Evolutionary conservation across 805 yeast species (phyloP), one percentile per base, ranked within the genome.

Genomic region (Wickerhamiella brachini): DNA sequence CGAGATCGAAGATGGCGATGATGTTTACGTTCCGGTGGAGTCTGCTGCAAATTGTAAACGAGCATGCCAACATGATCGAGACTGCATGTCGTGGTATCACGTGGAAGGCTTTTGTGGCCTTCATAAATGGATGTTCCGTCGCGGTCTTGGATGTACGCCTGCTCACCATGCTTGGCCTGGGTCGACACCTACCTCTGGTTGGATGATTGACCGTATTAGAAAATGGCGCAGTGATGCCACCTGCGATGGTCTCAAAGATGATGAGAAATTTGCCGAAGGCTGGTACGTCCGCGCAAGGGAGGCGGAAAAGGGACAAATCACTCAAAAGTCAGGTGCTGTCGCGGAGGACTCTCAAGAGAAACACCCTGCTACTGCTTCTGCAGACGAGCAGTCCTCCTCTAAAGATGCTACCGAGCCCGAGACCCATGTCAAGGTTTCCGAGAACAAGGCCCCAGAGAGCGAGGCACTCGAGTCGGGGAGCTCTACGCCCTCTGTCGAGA

Each of bases 121-220:
- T n/a, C 47, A 45, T 34, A 3, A 17, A 6, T n/a, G 18, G 31
- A 20, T 24, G 24, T 55, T 61, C 9, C 45, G 38, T 39, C 49
- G 48, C 8, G 65, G 64, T 12, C 38, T 8, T 5, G 50, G 51
- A 26, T 20, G 45, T 7, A 48, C 53, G 48, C 42, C 48, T 22
- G 37, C 50, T 20, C 38, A 45, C n/a, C 53, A 53, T 21, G 52
- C 51, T 13, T 52, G 49, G 13, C 24, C 43, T 2, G 44, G 22
- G 5, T 3, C 3, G 12, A 12, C 15, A 1, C 49, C 60, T 3
- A 55, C 51, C 13, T 57, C 67, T 2, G 69, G 66, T 4, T 68
- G 65, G 66, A 56, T 53, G 50, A 45, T 65, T 12, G 69, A 67
- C 38, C 55, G 66, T 18, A 66, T 68, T 43, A 54, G 65, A 2